A percentile compares a stretch with the other conserved stretches of the same genome.
These are phyloP conservation scores for Neonectria magnoliae DNA, from an alignment of 2,329 filamentous ascomycete genomes.

Conservation along the genomic window DNA sequence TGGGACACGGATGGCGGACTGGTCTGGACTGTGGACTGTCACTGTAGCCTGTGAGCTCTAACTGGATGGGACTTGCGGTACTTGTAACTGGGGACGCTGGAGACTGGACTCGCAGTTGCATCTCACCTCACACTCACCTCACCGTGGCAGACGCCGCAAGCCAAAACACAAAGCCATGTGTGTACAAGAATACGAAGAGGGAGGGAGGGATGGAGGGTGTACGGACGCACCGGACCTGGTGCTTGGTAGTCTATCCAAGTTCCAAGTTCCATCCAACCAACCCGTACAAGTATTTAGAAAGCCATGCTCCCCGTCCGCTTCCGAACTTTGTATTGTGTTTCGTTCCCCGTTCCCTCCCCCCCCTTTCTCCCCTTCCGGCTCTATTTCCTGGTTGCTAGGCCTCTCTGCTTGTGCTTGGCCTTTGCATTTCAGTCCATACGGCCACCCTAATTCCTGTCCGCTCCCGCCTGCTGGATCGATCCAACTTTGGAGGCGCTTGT, in stretches of 20 bases:
- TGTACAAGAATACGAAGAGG: constrained; percentile 22
- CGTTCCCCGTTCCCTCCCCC: constrained; percentile 4
- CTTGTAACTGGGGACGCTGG: constrained; percentile 10
- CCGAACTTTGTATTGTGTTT: background rate
- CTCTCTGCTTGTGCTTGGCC: constrained; percentile 20
- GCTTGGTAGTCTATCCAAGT: background rate
- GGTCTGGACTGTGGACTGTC: constrained; percentile 10
- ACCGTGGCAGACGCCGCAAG: constrained; percentile 13
- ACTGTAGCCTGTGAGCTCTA: background rate
- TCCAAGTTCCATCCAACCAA: background rate
- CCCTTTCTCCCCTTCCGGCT: constrained; percentile 18
- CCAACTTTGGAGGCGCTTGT: constrained; percentile 26
- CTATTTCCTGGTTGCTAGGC: constrained; percentile 6
- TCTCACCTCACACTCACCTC: constrained; percentile 25
- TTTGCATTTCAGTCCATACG: constrained; percentile 1
- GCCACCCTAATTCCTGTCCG: background rate
- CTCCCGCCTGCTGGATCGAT: background rate
- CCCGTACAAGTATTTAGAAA: constrained; percentile 36
- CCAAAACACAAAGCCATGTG: constrained; percentile 16
- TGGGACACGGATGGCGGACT: constrained; percentile 28
- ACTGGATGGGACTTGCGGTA: background rate
- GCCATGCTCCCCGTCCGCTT: constrained; percentile 23
- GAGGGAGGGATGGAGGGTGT: constrained; percentile 6
- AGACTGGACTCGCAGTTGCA: constrained; percentile 13
- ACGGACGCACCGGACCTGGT: constrained; percentile 11